These are phyloP conservation scores for Scalesia atractyloides DNA, from an alignment of 129 eudicot genomes.

Conservation along the genomic window DNA sequence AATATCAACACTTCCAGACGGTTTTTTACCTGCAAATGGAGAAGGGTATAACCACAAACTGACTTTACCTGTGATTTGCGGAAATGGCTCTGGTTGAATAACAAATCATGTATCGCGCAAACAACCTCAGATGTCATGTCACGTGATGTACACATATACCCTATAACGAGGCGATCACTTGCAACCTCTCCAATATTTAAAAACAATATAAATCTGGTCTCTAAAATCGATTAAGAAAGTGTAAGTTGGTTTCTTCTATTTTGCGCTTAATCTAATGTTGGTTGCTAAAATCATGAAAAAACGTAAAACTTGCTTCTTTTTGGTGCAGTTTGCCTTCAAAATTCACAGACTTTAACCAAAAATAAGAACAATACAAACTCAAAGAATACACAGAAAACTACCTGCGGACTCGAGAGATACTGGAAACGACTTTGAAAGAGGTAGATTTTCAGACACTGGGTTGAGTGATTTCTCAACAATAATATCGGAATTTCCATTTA, in stretches of 20 bases:
- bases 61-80: background rate
- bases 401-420: constrained; percentile 39
- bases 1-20: background rate
- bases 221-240: background rate
- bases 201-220: background rate
- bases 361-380: background rate
- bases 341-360: background rate
- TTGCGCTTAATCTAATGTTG: constrained; percentile 6
- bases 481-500: constrained; percentile 21
- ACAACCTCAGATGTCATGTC: no score
- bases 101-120: no score
- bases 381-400: background rate
- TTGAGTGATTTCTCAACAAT: constrained; percentile 14
- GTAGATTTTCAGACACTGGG: constrained; percentile 54
- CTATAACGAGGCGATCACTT: background rate
- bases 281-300: constrained; percentile 11
- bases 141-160: background rate
- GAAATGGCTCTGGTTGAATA: background rate
- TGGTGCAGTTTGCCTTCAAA: background rate
- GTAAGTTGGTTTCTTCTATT: background rate
- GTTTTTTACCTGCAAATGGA: constrained; percentile 20
- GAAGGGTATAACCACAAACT: background rate
- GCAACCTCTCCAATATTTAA: background rate
- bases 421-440: constrained; percentile 60
- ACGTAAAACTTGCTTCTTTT: background rate